Conservation (phyloP, 2,329 filamentous ascomycete genomes). For the Chaetothyriales sp. region DNA sequence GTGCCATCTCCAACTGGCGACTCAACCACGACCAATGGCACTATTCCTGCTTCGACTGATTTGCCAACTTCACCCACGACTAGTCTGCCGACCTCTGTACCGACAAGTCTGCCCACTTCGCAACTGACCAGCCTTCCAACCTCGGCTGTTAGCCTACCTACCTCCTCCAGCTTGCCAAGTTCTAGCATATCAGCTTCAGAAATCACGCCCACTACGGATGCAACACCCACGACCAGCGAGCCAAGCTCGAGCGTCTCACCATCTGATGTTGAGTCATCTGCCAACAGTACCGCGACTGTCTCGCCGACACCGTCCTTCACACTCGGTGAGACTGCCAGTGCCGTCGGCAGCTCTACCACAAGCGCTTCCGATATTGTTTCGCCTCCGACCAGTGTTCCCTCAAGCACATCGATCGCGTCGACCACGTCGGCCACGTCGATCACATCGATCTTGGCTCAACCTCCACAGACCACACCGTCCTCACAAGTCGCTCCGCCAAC, state of each 20-base stretch:
- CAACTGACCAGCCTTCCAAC: neutral
- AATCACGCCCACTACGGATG: neutral
- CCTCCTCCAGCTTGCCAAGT: neutral
- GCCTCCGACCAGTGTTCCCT: neutral
- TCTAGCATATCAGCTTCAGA: neutral
- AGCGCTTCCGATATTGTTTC: constrained; percentile 3
- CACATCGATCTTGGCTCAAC: constrained; percentile 1
- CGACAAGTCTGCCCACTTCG: neutral
- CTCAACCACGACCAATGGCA: too few relatives aligned
- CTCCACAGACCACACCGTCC: constrained; percentile 5
- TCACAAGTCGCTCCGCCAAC: neutral
- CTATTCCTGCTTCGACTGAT: too few relatives aligned
- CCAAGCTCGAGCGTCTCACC: neutral
- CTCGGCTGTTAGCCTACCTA: neutral
- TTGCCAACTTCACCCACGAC: too few relatives aligned
- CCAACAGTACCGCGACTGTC: neutral
- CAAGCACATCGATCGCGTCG: too few relatives aligned
- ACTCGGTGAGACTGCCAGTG: neutral
- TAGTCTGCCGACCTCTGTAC: neutral
- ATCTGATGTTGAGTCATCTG: neutral
- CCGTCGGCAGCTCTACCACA: neutral
- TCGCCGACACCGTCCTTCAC: neutral
- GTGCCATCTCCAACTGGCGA: too few relatives aligned
- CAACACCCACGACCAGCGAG: neutral
- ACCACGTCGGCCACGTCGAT: too few relatives aligned